Evolutionary conservation across 163 green algal genomes (phyloP), one percentile per base, ranked within the genome.

Genomic region (Chlamydomonas reinhardtii): DNA sequence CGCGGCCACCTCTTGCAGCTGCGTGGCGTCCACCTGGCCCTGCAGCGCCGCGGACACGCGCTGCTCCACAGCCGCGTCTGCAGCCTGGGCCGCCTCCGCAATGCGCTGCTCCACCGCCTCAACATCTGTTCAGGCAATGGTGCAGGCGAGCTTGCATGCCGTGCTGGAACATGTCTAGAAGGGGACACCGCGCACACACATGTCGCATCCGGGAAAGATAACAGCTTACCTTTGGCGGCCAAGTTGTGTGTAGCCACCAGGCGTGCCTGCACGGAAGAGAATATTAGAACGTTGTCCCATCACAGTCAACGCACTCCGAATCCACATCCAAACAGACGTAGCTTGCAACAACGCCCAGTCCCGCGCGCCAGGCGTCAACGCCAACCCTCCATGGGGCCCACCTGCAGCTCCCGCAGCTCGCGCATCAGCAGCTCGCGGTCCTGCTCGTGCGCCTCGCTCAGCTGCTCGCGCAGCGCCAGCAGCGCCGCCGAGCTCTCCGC

Each of bases 351-450:
- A 8, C 39, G 39, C 39, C 39, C 39, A 48, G 39, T 8, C 5
- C 39, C n/a, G n/a, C n/a, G n/a, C n/a, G n/a, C n/a, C n/a, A n/a
- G n/a, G n/a, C n/a, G n/a, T 48, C 8, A 8, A 48, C 5, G 8
- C 39, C 39, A 8, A 5, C 39, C 39, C 39, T 48, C 39, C 39
- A 5, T 48, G 5, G 5, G 5, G 8, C 81, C 14, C 56, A 83
- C 74, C 74, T 84, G 78, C 39, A 90, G 25, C 64, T 90, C 85
- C 27, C 75, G 39, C 15, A 92, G 76, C 82, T 92, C 89, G 4
- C 81, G 29, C 24, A 90, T 78, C n/a, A 92, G 85, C 76, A 89
- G 82, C 32, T 77, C 72, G 20, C 89, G 62, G 76, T 92, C 89
- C 22, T 82, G 79, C 27, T 92, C 89, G 37, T 92, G 89, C 1